A percentile compares a stretch with the other conserved stretches of the same genome.
These are phyloP conservation scores for Rhizophagus prolifer DNA, from an alignment of 192 early-diverging fungal species.

Conservation along the genomic window DNA sequence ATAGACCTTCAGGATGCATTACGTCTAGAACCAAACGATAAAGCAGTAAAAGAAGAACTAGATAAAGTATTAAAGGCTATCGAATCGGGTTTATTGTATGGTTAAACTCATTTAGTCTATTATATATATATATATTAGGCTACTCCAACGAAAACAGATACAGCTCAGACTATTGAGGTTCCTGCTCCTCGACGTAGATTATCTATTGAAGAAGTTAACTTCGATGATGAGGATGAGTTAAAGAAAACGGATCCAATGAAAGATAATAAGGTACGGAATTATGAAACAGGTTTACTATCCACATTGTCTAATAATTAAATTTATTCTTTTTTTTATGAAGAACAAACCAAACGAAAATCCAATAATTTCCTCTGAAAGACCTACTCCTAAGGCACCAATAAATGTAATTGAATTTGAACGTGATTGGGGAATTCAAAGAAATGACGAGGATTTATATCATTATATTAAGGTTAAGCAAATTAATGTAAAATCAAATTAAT, in stretches of 20 bases:
- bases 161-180: background rate
- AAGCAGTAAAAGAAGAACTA: conserved; percentile 62
- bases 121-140: background rate
- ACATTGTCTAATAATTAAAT: background rate
- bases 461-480: conserved; percentile 54
- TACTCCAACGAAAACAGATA: background rate
- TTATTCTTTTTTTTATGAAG: background rate
- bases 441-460: conserved; percentile 48
- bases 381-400: conserved; percentile 32
- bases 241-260: background rate
- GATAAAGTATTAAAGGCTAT: conserved; percentile 37
- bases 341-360: background rate
- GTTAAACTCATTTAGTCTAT: background rate
- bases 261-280: background rate
- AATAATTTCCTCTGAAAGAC: background rate
- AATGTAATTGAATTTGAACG: conserved; percentile 71
- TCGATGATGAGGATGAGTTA: conserved; percentile 15
- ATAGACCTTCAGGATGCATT: conserved; percentile 63
- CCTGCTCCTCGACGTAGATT: background rate
- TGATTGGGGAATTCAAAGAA: conserved; percentile 63
- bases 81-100: background rate
- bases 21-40: conserved; percentile 68
- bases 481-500: background rate
- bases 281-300: background rate
- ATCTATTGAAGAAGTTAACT: conserved; percentile 23